A percentile compares a stretch with the other conserved stretches of the same genome.
phyloP scores from a whole-genome alignment of 495 filamentous ascomycete species.

The Chaetomium fimeti region DNA sequence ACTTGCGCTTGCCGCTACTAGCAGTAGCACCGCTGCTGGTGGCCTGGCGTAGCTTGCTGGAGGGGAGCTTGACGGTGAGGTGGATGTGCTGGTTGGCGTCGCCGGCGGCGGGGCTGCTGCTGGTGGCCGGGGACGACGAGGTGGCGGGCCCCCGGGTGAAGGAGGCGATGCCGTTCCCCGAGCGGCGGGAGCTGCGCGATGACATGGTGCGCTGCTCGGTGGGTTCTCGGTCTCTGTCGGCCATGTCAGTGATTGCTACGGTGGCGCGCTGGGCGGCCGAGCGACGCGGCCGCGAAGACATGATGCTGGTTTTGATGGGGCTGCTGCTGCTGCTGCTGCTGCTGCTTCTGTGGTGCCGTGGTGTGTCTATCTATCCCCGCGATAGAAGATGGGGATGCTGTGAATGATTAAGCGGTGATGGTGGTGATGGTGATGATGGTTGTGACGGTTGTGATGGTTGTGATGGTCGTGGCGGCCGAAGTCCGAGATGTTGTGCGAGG shows the following conservation, averaged over 20 bases:
- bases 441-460: background rate
- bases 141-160: slow-evolving; percentile 52
- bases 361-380: background rate
- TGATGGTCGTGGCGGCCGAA: slow-evolving; percentile 12
- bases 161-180: slow-evolving; percentile 48
- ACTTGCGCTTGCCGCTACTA: slow-evolving; percentile 31
- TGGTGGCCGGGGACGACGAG: slow-evolving; percentile 39
- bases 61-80: slow-evolving; percentile 81
- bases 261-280: slow-evolving; percentile 51
- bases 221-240: slow-evolving; percentile 45
- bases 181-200: slow-evolving; percentile 47
- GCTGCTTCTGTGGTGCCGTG: background rate
- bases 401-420: slow-evolving; percentile 2
- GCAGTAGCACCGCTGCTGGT: slow-evolving; percentile 54
- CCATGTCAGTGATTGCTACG: slow-evolving; percentile 52
- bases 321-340: slow-evolving; percentile 12
- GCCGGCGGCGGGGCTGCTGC: slow-evolving; percentile 51
- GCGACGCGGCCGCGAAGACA: slow-evolving; percentile 47
- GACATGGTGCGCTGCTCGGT: slow-evolving; percentile 45
- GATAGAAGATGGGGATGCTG: slow-evolving; percentile 1
- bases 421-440: background rate
- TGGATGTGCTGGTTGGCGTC: slow-evolving; percentile 63
- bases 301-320: slow-evolving; percentile 24
- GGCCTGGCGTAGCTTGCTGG: slow-evolving; percentile 77
- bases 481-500: slow-evolving; percentile 4